Conservation (phyloP, 78 protist genomes). For the Kipferlia bialata region DNA sequence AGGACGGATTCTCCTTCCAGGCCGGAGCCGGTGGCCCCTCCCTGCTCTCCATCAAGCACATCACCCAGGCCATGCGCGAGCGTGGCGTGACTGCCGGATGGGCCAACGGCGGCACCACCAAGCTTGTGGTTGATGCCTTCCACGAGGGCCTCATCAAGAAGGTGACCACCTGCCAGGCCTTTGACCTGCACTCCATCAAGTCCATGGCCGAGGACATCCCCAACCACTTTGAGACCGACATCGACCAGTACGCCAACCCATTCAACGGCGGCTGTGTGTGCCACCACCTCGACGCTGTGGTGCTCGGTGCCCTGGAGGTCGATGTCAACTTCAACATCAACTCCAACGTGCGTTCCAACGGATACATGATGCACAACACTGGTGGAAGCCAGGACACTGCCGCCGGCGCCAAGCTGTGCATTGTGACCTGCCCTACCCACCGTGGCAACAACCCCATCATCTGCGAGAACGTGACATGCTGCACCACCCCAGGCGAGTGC, state of each 20-base stretch:
- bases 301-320: constrained; percentile 20
- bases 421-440: constrained; percentile 5
- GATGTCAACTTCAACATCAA: constrained; percentile 27
- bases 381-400: constrained; percentile 28
- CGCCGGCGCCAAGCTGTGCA: constrained; percentile 24
- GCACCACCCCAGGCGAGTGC: constrained; percentile 27
- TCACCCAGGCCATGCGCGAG: not conserved
- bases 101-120: constrained; percentile 29
- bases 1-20: constrained; percentile 10
- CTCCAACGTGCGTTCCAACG: constrained; percentile 9
- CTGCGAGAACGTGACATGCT: constrained; percentile 1
- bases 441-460: constrained; percentile 12
- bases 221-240: constrained; percentile 7
- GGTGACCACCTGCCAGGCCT: constrained; percentile 25
- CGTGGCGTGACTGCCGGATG: not conserved
- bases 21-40: constrained; percentile 28
- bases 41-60: not conserved
- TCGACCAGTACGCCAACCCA: constrained; percentile 26
- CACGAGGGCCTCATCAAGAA: constrained; percentile 10
- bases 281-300: constrained; percentile 10
- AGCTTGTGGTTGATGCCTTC: constrained; percentile 5
- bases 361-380: constrained; percentile 9
- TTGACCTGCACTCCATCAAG: constrained; percentile 4
- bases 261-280: not conserved
- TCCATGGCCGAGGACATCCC: constrained; percentile 12